These are phyloP conservation scores for Melaleuca alternifolia DNA, from an alignment of 345 rosid genomes.

Conservation along the genomic window DNA sequence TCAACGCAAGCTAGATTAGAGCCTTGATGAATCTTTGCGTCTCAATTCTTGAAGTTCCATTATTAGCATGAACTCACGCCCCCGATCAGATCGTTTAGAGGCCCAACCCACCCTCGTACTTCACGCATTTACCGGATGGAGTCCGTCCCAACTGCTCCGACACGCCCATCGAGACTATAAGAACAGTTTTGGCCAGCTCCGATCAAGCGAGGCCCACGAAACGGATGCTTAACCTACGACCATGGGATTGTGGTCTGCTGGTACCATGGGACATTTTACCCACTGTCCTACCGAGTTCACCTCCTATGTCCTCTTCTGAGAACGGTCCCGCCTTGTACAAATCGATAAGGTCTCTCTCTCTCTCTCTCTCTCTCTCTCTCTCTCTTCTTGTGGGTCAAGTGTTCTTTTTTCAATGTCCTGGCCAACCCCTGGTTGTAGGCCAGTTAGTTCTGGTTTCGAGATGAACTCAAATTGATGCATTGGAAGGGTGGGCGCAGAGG, in stretches of 20 bases:
- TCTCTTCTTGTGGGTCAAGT: not conserved
- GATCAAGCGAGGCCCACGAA: not conserved
- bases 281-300: not conserved
- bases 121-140: not conserved
- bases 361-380: fast-evolving
- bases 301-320: not conserved
- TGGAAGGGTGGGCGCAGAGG: not conserved
- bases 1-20: too few species aligned
- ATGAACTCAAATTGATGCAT: not conserved
- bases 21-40: not conserved
- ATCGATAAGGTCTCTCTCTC: not conserved
- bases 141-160: not conserved
- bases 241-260: not conserved
- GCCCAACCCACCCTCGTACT: not conserved
- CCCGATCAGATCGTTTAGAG: not conserved
- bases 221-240: not conserved
- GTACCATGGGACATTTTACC: not conserved
- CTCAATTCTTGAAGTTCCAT: not conserved
- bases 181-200: not conserved
- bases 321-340: not conserved
- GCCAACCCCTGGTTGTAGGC: not conserved
- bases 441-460: not conserved
- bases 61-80: not conserved
- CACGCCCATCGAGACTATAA: not conserved
- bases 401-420: too few species aligned